These are phyloP conservation scores for Acacia crassicarpa DNA, from an alignment of 306 rosid genomes.

Conservation along the genomic window DNA sequence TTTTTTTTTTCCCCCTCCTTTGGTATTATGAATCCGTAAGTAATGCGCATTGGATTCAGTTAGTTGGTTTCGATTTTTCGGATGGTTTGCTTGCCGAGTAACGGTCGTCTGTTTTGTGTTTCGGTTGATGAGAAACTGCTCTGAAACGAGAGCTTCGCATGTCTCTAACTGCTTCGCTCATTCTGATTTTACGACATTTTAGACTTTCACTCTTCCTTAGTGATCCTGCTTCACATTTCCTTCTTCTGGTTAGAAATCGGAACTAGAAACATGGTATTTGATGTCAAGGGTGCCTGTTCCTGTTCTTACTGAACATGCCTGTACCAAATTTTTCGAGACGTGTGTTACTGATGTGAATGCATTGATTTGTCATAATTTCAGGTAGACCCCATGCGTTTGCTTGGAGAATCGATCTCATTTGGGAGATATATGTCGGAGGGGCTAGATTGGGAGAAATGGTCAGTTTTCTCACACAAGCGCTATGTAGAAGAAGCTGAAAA, in stretches of 20 bases:
- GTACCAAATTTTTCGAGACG: neutral
- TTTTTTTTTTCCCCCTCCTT: neutral
- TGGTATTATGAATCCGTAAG: neutral
- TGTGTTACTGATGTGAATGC: neutral
- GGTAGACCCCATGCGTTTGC: conserved; percentile 52
- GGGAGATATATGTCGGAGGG: conserved; percentile 79
- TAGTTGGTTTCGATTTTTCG: conserved; percentile 20
- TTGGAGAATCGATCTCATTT: conserved; percentile 85
- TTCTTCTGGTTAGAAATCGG: neutral
- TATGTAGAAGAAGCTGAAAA: conserved; percentile 83
- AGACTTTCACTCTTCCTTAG: neutral
- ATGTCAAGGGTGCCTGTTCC: neutral
- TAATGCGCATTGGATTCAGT: neutral
- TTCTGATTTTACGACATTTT: neutral
- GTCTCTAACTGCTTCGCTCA: conserved; percentile 23
- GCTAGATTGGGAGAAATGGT: conserved; percentile 88
- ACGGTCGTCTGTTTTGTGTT: conserved; percentile 11
- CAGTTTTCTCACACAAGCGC: conserved; percentile 76
- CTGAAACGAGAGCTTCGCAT: conserved; percentile 10
- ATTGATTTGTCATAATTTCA: conserved; percentile 24
- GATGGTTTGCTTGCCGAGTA: conserved; percentile 18
- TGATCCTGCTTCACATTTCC: conserved; percentile 1
- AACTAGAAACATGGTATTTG: neutral
- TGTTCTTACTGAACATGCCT: neutral
- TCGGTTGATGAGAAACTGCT: conserved; percentile 12